Percentiles rank a stretch among this genome's conserved stretches.
Evolutionary conservation across 2,329 filamentous ascomycete species (phyloP).

Genomic region (Fusarium duplospermum): DNA sequence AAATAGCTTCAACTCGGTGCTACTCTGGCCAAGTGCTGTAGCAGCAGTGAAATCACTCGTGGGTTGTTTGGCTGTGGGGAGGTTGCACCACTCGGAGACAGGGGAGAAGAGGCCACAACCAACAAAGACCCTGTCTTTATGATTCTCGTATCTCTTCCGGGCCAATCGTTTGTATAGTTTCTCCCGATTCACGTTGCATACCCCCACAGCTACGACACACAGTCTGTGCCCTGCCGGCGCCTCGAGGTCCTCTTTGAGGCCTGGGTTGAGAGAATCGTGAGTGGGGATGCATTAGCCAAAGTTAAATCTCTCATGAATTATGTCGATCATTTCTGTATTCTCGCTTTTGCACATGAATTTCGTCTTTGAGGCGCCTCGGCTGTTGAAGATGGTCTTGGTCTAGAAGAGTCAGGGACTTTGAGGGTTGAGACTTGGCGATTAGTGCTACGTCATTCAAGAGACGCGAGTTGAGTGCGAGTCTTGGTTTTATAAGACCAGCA

Average conservation of each 20-base stretch:
- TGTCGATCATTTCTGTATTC: not conserved
- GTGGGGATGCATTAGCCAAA: not conserved
- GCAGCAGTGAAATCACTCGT: not conserved
- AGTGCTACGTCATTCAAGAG: not conserved
- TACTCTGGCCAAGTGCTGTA: not conserved
- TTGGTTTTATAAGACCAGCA: not conserved
- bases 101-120: not conserved
- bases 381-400: not conserved
- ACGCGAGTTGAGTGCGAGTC: not conserved
- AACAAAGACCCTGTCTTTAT: not conserved
- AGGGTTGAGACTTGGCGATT: not conserved
- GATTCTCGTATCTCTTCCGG: not conserved
- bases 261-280: not conserved
- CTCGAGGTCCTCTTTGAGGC: not conserved
- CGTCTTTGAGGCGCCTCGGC: not conserved
- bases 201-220: slow-evolving; percentile 1
- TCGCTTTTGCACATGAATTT: not conserved
- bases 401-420: not conserved
- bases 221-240: not conserved
- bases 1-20: not conserved
- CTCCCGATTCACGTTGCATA: slow-evolving; percentile 2
- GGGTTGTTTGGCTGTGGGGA: not conserved
- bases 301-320: not conserved
- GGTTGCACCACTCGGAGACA: not conserved
- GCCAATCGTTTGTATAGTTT: not conserved